Conservation (phyloP, 176 grass and related monocot species). For the Juncus effusus region DNA sequence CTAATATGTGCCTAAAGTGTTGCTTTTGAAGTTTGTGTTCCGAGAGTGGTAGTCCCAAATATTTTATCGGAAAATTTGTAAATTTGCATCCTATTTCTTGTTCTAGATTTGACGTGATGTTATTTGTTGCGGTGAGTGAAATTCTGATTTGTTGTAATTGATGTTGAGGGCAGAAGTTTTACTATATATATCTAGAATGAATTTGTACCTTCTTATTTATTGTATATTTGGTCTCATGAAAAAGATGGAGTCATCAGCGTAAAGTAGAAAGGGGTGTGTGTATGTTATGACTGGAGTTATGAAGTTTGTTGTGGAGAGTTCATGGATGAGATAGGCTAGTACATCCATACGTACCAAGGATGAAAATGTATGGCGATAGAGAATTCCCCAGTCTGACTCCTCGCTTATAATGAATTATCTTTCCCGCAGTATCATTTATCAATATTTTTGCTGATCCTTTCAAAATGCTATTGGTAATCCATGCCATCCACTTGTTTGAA, state of each 20-base stretch:
- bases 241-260: conserved; percentile 2
- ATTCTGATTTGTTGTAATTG: neutral
- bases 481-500: neutral
- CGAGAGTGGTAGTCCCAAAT: neutral
- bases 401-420: neutral
- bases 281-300: neutral
- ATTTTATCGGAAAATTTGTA: neutral
- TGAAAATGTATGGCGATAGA: neutral
- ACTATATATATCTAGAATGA: neutral
- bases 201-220: neutral
- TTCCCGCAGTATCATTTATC: neutral
- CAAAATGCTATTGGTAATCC: neutral
- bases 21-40: neutral
- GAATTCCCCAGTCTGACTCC: neutral
- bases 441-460: neutral
- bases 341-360: neutral
- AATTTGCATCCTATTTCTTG: too few relatives aligned
- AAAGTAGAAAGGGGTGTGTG: neutral
- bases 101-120: too few relatives aligned
- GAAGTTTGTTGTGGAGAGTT: neutral
- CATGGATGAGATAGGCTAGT: too few relatives aligned
- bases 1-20: neutral
- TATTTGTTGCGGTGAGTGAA: neutral
- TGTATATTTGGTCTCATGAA: neutral
- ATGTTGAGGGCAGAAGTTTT: neutral